A percentile compares a stretch with the other conserved stretches of the same genome.
Conservation (phyloP, 495 filamentous ascomycete genomes). For the Chaetomidium leptoderma region DNA sequence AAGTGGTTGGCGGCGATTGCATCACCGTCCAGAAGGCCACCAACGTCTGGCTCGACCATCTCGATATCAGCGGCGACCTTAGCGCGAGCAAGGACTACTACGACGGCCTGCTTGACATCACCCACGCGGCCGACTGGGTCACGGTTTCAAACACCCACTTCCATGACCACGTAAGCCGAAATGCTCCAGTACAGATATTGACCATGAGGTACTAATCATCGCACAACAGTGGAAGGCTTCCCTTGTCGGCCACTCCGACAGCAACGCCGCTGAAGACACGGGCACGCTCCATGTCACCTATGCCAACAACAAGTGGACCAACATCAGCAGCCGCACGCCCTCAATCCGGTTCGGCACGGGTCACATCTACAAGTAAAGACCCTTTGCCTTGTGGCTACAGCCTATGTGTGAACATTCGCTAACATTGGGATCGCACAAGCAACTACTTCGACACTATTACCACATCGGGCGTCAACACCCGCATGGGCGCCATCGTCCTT, state of each 20-base stretch:
- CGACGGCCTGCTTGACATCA: slow-evolving; percentile 6
- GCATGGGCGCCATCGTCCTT: slow-evolving; percentile 1
- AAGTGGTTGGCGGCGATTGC: slow-evolving; percentile 1
- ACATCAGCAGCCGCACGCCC: slow-evolving; percentile 5
- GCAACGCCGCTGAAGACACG: not conserved
- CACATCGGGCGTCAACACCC: slow-evolving; percentile 5
- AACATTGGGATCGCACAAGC: not conserved
- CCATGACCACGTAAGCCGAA: not conserved
- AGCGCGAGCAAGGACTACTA: slow-evolving; percentile 1
- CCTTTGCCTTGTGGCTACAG: not conserved
- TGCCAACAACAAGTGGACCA: slow-evolving; percentile 2
- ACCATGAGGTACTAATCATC: not conserved
- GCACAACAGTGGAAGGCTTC: slow-evolving; percentile 8
- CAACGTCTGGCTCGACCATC: slow-evolving; percentile 8
- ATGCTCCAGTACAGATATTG: not conserved
- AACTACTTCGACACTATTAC: slow-evolving; percentile 3
- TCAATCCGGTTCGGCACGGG: slow-evolving; percentile 5
- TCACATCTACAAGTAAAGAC: slow-evolving; percentile 3
- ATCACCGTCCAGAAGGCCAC: not conserved
- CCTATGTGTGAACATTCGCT: not conserved
- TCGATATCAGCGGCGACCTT: slow-evolving; percentile 2
- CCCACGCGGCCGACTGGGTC: slow-evolving; percentile 1
- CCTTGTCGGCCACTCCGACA: slow-evolving; percentile 9
- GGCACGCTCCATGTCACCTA: slow-evolving; percentile 6
- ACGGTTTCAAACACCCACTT: slow-evolving; percentile 6